These are phyloP conservation scores for Phytopythium boreale DNA, from an alignment of 352 stramenopile species.

Conservation along the genomic window DNA sequence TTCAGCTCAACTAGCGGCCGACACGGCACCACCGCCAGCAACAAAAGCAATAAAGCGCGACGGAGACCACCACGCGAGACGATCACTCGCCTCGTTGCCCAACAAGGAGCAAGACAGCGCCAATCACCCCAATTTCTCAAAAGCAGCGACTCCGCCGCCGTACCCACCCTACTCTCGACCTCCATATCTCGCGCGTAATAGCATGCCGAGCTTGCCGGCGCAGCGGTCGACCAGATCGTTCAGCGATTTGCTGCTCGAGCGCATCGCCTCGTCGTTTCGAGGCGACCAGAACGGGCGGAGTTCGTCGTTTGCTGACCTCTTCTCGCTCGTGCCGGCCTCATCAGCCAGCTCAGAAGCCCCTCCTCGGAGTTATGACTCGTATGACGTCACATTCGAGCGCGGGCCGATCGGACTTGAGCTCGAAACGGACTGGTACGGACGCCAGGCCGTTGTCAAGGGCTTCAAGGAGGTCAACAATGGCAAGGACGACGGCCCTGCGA, in stretches of 20 bases:
- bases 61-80: neutral
- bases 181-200: conserved; percentile 15
- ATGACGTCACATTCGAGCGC: conserved; percentile 62
- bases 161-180: neutral
- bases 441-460: conserved; percentile 68
- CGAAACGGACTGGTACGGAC: conserved; percentile 74
- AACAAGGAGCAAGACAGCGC: neutral
- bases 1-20: too few relatives aligned
- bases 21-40: neutral
- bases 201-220: conserved; percentile 19
- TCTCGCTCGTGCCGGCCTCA: conserved; percentile 11
- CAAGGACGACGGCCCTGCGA: conserved; percentile 46
- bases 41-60: conserved; percentile 2
- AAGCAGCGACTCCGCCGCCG: neutral
- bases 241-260: conserved; percentile 13
- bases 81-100: neutral
- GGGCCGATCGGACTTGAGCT: conserved; percentile 64
- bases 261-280: conserved; percentile 12
- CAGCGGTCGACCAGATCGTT: conserved; percentile 12
- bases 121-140: neutral
- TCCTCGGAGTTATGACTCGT: conserved; percentile 58
- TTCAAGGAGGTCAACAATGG: conserved; percentile 46
- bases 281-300: conserved; percentile 11
- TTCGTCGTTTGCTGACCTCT: conserved; percentile 17
- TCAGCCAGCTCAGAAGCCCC: conserved; percentile 10